Evolutionary conservation across 805 yeast genomes (phyloP).

Genomic region (Candida odintsovae): DNA sequence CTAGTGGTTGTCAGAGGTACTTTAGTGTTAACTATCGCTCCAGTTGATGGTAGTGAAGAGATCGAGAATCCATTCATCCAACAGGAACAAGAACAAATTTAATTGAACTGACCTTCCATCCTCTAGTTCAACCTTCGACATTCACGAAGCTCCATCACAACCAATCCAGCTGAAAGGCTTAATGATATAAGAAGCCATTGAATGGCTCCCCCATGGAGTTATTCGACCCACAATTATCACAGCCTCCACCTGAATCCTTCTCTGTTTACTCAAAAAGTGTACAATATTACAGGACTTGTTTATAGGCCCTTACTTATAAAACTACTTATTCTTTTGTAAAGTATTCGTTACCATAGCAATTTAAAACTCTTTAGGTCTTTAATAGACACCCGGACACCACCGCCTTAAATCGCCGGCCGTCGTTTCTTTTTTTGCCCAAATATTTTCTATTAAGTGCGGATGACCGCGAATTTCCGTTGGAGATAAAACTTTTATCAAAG

Average conservation of each 20-base stretch:
- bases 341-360: no score
- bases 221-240: not conserved
- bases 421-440: not conserved
- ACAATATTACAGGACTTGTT: not conserved
- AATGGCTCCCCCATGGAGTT: not conserved
- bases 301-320: not conserved
- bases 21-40: slow-evolving; percentile 61
- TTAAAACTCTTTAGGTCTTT: no score
- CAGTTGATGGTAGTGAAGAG: slow-evolving; percentile 63
- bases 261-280: not conserved
- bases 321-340: no score
- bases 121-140: not conserved
- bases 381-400: not conserved
- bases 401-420: not conserved
- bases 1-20: slow-evolving; percentile 86
- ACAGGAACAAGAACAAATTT: slow-evolving; percentile 9
- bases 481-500: not conserved
- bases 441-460: no score
- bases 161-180: not conserved
- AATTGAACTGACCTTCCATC: not conserved
- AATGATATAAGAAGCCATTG: not conserved
- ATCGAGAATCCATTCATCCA: slow-evolving; percentile 64
- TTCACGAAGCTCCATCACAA: not conserved
- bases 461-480: not conserved
- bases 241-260: not conserved